These are phyloP conservation scores for Pachysandra terminalis DNA, from an alignment of 164 flowering plant genomes.

Conservation along the genomic window DNA sequence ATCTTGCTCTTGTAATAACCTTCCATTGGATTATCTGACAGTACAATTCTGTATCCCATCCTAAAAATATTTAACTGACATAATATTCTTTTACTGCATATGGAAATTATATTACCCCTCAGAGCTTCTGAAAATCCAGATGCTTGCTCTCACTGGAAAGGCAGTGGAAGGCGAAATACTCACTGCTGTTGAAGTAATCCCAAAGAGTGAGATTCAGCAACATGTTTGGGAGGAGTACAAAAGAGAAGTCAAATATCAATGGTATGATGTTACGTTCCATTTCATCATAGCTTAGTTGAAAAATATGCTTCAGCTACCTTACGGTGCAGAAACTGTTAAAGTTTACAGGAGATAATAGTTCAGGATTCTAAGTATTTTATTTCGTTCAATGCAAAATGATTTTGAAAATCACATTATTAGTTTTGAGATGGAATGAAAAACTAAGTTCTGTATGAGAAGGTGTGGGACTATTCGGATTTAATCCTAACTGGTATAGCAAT, in stretches of 20 bases:
- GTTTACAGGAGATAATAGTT: too few species aligned
- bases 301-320: neutral
- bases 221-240: constrained; percentile 85
- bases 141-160: constrained; percentile 85
- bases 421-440: neutral
- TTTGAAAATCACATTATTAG: too few species aligned
- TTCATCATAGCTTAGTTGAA: neutral
- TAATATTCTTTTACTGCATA: neutral
- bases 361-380: too few species aligned
- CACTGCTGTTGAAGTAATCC: constrained; percentile 86
- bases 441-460: neutral
- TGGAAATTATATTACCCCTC: constrained; percentile 7
- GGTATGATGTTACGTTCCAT: constrained; percentile 36
- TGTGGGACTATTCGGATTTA: neutral
- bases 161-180: constrained; percentile 83
- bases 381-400: neutral
- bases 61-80: neutral
- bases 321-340: neutral
- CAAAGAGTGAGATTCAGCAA: constrained; percentile 67
- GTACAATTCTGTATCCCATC: neutral
- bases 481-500: neutral
- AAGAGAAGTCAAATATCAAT: constrained; percentile 68
- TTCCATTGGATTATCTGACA: neutral
- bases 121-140: constrained; percentile 75
- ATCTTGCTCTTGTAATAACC: neutral